Evolutionary conservation across 1,284 basidiomycete genomes (phyloP), one percentile per base, ranked within the genome.

Genomic region (Lignosus rhinocerotis): DNA sequence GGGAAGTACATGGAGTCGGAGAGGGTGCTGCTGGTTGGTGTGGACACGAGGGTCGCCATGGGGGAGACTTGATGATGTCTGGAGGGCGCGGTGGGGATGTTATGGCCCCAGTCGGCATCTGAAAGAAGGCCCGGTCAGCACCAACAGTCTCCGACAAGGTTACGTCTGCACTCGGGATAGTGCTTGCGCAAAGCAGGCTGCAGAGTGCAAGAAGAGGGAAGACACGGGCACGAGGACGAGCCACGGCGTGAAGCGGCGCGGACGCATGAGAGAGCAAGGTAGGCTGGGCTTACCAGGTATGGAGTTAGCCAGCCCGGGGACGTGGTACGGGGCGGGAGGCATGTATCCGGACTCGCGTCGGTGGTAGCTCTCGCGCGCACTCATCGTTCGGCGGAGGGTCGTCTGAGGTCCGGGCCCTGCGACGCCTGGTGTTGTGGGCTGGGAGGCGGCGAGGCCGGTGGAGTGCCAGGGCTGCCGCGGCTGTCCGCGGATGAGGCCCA

Each of bases 401-500:
- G 67, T 66, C 58, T 63, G 66, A 11, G 70, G 67, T 2, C 70
- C 68, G 16, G 69, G 67, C 49, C 67, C 68, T 12, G 69, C 67
- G 55, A 67, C 59, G 49, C 67, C 63, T 31, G 69, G 60, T 11
- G 65, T 58, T 14, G 60, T 47, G 32, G 62, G 55, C 50, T 62
- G 52, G 25, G 62, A 56, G 58, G 55, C 12, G n/a, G 62, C 41
- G 51, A 51, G 46, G 34, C 57, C 58, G 52, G 61, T 52, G 48
- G 31, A 51, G 56, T 61, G 64, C 60, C 61, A 65, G 51, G 63
- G 67, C 69, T 59, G 69, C 25, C 87, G 84, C 17, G 88, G 89
- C 69, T 90, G 88, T 38, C 90, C 90, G 43, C 90, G 86, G 65
- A 92, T 91, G 70, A 90, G 82, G 59, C 88, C 89, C 53, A 84